phyloP scores from a whole-genome alignment of 1,284 basidiomycete genomes.

The Trichosporon sp. region DNA sequence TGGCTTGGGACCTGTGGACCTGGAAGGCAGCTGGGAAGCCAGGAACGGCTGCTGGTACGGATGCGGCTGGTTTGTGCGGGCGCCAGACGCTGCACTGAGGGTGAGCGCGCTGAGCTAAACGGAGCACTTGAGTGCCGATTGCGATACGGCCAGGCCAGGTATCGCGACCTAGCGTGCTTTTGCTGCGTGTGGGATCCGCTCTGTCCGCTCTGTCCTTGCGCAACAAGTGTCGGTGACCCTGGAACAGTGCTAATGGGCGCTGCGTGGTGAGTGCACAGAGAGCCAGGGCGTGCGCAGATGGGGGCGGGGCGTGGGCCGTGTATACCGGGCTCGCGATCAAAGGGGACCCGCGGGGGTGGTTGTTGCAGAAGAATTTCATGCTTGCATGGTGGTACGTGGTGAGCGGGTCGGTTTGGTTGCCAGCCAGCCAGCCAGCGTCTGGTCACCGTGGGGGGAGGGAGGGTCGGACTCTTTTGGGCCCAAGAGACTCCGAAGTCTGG shows the following conservation, averaged over 20 bases:
- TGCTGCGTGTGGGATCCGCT: neutral
- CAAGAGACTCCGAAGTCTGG: conserved; percentile 8
- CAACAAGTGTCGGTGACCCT: neutral
- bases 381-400: neutral
- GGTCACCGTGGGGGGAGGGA: neutral
- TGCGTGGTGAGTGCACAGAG: conserved; percentile 6
- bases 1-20: conserved; percentile 9
- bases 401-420: neutral
- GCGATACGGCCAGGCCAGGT: conserved; percentile 9
- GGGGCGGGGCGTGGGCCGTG: neutral
- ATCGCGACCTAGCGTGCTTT: neutral
- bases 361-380: conserved; percentile 10
- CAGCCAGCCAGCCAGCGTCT: neutral
- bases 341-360: conserved; percentile 12
- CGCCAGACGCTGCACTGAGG: neutral
- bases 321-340: conserved; percentile 5
- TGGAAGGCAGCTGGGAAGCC: neutral
- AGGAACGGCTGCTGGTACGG: neutral
- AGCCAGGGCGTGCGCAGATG: conserved; percentile 3
- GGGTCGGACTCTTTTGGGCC: conserved; percentile 10
- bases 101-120: neutral
- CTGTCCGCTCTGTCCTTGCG: neutral
- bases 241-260: conserved; percentile 11
- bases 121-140: neutral
- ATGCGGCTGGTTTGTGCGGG: neutral